phyloP scores from a whole-genome alignment of 345 rosid species.

The Combretum micranthum region DNA sequence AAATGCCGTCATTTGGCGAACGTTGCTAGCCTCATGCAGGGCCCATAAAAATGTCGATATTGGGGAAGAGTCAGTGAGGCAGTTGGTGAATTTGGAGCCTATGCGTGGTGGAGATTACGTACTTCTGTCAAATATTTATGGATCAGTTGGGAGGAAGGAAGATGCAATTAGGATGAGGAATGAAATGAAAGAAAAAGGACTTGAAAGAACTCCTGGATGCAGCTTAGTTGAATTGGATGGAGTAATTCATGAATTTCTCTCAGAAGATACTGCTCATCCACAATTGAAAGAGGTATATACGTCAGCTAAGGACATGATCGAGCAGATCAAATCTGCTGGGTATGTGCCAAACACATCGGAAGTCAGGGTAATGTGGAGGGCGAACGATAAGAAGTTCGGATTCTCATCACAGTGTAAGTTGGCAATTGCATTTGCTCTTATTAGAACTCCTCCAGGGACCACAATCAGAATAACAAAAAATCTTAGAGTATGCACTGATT shows the following conservation, averaged over 20 bases:
- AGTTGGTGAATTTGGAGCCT: constrained; percentile 23
- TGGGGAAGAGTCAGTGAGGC: constrained; percentile 25
- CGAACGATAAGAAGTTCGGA: constrained; percentile 31
- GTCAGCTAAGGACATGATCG: constrained; percentile 18
- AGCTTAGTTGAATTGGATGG: constrained; percentile 22
- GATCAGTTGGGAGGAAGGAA: constrained; percentile 25
- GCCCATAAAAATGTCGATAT: constrained; percentile 30
- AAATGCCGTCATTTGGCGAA: constrained; percentile 38
- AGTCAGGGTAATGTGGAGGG: constrained; percentile 29
- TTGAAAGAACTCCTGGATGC: constrained; percentile 31
- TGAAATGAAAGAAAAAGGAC: constrained; percentile 27
- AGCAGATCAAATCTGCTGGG: constrained; percentile 26
- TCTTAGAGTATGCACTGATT: constrained; percentile 30
- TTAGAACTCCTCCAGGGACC: constrained; percentile 27
- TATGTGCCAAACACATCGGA: constrained; percentile 22
- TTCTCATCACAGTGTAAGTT: constrained; percentile 41
- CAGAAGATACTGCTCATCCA: constrained; percentile 15
- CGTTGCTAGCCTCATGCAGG: constrained; percentile 34
- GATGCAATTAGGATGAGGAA: constrained; percentile 29
- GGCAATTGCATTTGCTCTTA: constrained; percentile 33
- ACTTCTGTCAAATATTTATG: constrained; percentile 30
- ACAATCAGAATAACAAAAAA: constrained; percentile 33
- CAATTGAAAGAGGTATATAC: constrained; percentile 14
- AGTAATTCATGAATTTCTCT: constrained; percentile 19
- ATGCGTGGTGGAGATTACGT: constrained; percentile 36